Evolutionary conservation across 2,329 filamentous ascomycete genomes (phyloP).

Genomic region (Capronia epimyces): DNA sequence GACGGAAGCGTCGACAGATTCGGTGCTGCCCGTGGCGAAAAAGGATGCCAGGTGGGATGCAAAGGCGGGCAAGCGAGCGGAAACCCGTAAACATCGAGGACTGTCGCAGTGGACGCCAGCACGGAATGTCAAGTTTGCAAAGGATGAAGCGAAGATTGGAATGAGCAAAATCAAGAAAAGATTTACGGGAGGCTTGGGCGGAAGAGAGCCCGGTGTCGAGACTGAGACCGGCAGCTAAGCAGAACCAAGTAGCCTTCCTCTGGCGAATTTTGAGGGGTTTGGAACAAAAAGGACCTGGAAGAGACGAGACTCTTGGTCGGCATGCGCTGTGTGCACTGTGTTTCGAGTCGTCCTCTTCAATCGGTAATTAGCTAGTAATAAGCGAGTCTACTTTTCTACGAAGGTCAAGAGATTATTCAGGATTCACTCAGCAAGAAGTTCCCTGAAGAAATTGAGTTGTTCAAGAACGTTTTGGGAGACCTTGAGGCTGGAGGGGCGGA

Average conservation of each 20-base stretch:
- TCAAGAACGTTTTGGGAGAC: too few species aligned
- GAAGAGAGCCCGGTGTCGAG: constrained; percentile 82
- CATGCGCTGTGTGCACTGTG: too few species aligned
- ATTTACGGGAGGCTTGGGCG: constrained; percentile 64
- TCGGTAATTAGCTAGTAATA: too few species aligned
- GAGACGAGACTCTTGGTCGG: not conserved
- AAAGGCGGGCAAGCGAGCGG: constrained; percentile 40
- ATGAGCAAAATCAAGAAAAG: constrained; percentile 69
- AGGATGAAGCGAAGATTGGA: constrained; percentile 77
- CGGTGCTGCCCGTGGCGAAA: constrained; percentile 18
- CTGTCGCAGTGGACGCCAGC: constrained; percentile 94
- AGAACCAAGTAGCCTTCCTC: not conserved
- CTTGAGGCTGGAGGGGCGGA: too few species aligned
- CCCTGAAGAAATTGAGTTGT: too few species aligned
- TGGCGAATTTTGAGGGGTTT: not conserved
- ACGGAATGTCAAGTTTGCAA: constrained; percentile 78
- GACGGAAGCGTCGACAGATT: constrained; percentile 20
- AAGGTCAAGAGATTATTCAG: too few species aligned
- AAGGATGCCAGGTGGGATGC: constrained; percentile 31
- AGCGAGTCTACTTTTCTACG: too few species aligned
- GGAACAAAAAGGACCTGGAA: not conserved
- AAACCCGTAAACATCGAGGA: constrained; percentile 81
- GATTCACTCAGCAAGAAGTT: too few species aligned
- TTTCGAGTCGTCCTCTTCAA: too few species aligned
- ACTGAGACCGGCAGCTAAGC: constrained; percentile 51